A percentile compares a stretch with the other conserved stretches of the same genome.
Evolutionary conservation across 2,329 filamentous ascomycete genomes (phyloP).

Genomic region (Parafenestella ontariensis): DNA sequence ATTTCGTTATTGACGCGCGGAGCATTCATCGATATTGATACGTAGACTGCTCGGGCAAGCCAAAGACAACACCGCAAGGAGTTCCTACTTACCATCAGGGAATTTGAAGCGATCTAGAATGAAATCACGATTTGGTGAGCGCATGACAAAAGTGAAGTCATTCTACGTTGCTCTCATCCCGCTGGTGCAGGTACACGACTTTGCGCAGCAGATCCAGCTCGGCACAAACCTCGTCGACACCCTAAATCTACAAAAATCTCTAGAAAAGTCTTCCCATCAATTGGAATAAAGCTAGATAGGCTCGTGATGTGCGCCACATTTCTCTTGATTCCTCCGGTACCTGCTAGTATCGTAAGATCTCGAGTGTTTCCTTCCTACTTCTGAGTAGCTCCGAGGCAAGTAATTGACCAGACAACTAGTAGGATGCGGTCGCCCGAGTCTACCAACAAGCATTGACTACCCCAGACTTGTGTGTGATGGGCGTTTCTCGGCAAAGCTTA

Average conservation of each 20-base stretch:
- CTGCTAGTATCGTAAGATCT: not conserved
- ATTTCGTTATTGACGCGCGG: too few species aligned
- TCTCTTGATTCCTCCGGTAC: not conserved
- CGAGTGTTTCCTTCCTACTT: not conserved
- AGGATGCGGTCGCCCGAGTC: not conserved
- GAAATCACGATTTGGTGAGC: too few species aligned
- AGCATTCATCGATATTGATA: too few species aligned
- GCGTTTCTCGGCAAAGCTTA: conserved; percentile 14
- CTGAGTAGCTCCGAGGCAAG: too few species aligned
- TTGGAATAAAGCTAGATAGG: not conserved
- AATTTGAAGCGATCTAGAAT: too few species aligned
- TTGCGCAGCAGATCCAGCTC: conserved; percentile 11
- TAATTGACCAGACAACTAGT: not conserved
- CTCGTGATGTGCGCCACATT: not conserved
- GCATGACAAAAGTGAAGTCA: not conserved
- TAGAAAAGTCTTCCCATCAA: conserved; percentile 12
- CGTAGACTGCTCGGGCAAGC: too few species aligned
- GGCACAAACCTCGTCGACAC: conserved; percentile 8
- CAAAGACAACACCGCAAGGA: too few species aligned
- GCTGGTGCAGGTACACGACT: conserved; percentile 7
- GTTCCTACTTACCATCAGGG: too few species aligned
- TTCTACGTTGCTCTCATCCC: not conserved
- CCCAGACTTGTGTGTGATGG: conserved; percentile 2
- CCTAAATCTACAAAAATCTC: conserved; percentile 17
- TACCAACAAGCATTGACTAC: not conserved